Percentiles rank a stretch among this genome's conserved stretches.
phyloP scores from a whole-genome alignment of 805 yeast genomes.

The Brettanomyces custersianus region DNA sequence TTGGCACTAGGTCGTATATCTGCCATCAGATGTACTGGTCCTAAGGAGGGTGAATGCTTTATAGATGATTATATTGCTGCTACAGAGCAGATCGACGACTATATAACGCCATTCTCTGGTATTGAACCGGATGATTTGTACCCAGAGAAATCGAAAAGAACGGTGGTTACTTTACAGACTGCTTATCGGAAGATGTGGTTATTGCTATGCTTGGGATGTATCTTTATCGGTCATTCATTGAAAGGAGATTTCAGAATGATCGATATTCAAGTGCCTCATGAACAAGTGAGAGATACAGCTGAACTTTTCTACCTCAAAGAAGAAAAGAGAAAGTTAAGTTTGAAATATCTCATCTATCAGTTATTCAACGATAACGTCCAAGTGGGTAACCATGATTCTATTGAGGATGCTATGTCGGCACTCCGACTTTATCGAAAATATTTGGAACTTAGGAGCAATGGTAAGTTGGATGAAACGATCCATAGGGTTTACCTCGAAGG shows the following conservation, averaged over 20 bases:
- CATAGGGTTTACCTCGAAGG: slow-evolving; percentile 68
- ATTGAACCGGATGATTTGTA: slow-evolving; percentile 87
- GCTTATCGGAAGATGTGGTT: slow-evolving; percentile 90
- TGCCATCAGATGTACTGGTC: slow-evolving; percentile 68
- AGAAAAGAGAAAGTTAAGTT: slow-evolving; percentile 67
- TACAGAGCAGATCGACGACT: slow-evolving; percentile 64
- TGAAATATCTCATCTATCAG: slow-evolving; percentile 79
- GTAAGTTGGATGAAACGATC: slow-evolving; percentile 53
- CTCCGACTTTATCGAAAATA: slow-evolving; percentile 67
- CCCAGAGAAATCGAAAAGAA: slow-evolving; percentile 50
- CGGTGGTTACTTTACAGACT: slow-evolving; percentile 70
- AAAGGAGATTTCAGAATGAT: slow-evolving; percentile 88
- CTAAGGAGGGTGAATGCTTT: slow-evolving; percentile 63
- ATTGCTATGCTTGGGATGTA: slow-evolving; percentile 76
- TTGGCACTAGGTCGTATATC: slow-evolving; percentile 84
- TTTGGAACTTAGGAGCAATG: slow-evolving; percentile 47
- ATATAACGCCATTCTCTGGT: slow-evolving; percentile 88
- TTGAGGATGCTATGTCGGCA: slow-evolving; percentile 92
- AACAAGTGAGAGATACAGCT: slow-evolving; percentile 86
- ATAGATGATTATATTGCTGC: slow-evolving; percentile 89
- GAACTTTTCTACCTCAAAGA: slow-evolving; percentile 68
- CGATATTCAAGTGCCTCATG: slow-evolving; percentile 77
- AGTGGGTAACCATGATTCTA: slow-evolving; percentile 91
- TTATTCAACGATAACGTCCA: slow-evolving; percentile 72
- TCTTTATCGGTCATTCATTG: slow-evolving; percentile 92